Conservation (phyloP, 2,329 filamentous ascomycete species). For the Plenodomus biglobosus region DNA sequence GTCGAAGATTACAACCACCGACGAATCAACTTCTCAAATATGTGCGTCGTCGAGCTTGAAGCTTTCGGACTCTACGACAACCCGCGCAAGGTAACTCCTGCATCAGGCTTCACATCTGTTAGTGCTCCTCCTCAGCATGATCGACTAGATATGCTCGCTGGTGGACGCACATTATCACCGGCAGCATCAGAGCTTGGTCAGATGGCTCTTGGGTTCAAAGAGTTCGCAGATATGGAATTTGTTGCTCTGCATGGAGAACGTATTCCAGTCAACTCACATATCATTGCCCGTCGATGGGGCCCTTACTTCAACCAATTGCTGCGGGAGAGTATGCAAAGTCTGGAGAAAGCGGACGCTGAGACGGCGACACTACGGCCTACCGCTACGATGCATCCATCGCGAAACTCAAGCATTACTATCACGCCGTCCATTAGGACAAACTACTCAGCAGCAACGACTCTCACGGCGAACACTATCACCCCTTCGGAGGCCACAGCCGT, state of each 20-base stretch:
- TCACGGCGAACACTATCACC: conserved; percentile 43
- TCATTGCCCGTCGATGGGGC: conserved; percentile 87
- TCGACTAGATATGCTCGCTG: conserved; percentile 60
- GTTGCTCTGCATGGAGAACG: conserved; percentile 87
- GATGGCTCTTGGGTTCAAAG: conserved; percentile 74
- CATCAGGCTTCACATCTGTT: conserved; percentile 81
- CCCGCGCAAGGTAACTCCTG: conserved; percentile 73
- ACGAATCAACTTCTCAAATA: conserved; percentile 94
- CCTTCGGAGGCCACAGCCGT: conserved; percentile 43
- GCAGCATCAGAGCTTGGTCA: conserved; percentile 85
- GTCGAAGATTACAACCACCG: conserved; percentile 98
- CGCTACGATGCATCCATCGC: conserved; percentile 58
- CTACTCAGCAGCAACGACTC: conserved; percentile 49
- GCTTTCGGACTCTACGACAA: conserved; percentile 98
- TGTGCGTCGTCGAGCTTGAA: conserved; percentile 95
- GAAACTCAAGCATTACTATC: conserved; percentile 84
- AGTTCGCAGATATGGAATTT: conserved; percentile 95
- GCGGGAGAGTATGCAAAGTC: conserved; percentile 69
- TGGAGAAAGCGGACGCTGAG: conserved; percentile 63
- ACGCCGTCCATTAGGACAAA: conserved; percentile 64
- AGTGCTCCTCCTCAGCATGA: conserved; percentile 67
- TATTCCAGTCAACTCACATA: conserved; percentile 88
- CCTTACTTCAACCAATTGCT: conserved; percentile 93
- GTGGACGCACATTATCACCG: conserved; percentile 72
- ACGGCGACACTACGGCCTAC: conserved; percentile 70